A percentile compares a stretch with the other conserved stretches of the same genome.
Conservation (phyloP, 2,329 filamentous ascomycete species). For the Dendryphion nanum region DNA sequence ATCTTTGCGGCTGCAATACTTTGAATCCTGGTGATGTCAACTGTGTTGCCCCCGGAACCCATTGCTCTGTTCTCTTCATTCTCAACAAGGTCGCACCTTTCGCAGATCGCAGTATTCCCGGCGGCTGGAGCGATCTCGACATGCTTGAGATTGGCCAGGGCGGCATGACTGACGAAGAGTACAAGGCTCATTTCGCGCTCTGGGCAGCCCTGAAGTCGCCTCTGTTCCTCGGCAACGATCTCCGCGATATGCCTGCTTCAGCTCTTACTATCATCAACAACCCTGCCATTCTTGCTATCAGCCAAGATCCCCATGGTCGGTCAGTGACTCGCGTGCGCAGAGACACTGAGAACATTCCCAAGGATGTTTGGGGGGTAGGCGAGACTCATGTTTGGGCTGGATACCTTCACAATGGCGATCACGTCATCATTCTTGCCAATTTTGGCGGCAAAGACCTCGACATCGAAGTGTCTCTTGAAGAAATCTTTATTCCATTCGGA, state of each 20-base stretch:
- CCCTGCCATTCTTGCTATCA: slow-evolving; percentile 25
- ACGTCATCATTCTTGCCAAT: slow-evolving; percentile 21
- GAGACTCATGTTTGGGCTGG: slow-evolving; percentile 26
- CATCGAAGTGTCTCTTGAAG: slow-evolving; percentile 19
- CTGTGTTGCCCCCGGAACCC: slow-evolving; percentile 25
- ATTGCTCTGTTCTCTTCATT: slow-evolving; percentile 28
- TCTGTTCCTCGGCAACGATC: slow-evolving; percentile 44
- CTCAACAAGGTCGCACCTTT: slow-evolving; percentile 29
- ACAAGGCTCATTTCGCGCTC: slow-evolving; percentile 41
- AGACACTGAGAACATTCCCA: slow-evolving; percentile 15
- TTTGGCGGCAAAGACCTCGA: slow-evolving; percentile 16
- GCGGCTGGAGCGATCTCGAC: slow-evolving; percentile 31
- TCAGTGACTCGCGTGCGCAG: slow-evolving; percentile 20
- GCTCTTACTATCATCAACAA: slow-evolving; percentile 43
- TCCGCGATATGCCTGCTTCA: slow-evolving; percentile 38
- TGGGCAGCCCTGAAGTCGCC: slow-evolving; percentile 45
- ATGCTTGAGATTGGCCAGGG: slow-evolving; percentile 32
- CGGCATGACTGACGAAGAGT: slow-evolving; percentile 29
- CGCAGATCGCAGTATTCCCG: slow-evolving; percentile 24
- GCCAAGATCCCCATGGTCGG: slow-evolving; percentile 22
- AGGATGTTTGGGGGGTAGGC: slow-evolving; percentile 22
- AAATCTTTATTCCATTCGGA: slow-evolving; percentile 23
- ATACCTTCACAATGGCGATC: slow-evolving; percentile 19
- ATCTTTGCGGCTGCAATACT: slow-evolving; percentile 25
- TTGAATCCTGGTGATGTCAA: slow-evolving; percentile 22